phyloP scores from a whole-genome alignment of 257 asterid genomes.

The Handroanthus guayacan region DNA sequence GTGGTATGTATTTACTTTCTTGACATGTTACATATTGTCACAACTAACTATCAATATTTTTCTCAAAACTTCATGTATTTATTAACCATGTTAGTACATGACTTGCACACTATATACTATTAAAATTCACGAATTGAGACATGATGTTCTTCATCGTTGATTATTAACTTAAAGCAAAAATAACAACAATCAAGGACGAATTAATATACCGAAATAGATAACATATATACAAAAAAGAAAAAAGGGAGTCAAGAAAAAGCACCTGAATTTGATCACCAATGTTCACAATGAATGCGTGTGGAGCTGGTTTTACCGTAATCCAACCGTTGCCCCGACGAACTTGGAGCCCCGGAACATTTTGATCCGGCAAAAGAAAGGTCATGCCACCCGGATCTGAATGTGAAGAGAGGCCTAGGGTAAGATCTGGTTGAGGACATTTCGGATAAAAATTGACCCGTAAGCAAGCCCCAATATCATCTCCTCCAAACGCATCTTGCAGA shows the following conservation, averaged over 20 bases:
- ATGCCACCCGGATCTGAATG: conserved; percentile 96
- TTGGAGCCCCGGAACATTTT: conserved; percentile 79
- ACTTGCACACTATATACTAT: too few species aligned
- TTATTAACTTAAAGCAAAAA: too few species aligned
- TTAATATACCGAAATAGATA: background rate
- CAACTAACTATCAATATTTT: too few species aligned
- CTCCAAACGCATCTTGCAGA: conserved; percentile 76
- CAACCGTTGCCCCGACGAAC: conserved; percentile 61
- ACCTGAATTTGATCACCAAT: conserved; percentile 96
- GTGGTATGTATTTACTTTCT: too few species aligned
- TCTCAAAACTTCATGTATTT: too few species aligned
- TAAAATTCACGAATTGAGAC: too few species aligned
- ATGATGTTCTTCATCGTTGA: too few species aligned
- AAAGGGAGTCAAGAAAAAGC: background rate
- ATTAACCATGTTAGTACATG: too few species aligned
- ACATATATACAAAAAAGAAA: background rate
- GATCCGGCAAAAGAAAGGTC: conserved; percentile 79
- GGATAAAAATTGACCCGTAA: conserved; percentile 86
- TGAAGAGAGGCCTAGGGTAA: conserved; percentile 77
- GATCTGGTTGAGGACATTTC: conserved; percentile 83
- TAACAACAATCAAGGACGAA: too few species aligned
- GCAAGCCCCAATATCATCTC: conserved; percentile 78
- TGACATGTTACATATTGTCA: too few species aligned
- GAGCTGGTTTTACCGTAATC: conserved; percentile 80
- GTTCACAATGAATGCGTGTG: conserved; percentile 82